A percentile compares a stretch with the other conserved stretches of the same genome.
phyloP scores from a whole-genome alignment of 441 rosid species.

The Aquilaria agallochum region DNA sequence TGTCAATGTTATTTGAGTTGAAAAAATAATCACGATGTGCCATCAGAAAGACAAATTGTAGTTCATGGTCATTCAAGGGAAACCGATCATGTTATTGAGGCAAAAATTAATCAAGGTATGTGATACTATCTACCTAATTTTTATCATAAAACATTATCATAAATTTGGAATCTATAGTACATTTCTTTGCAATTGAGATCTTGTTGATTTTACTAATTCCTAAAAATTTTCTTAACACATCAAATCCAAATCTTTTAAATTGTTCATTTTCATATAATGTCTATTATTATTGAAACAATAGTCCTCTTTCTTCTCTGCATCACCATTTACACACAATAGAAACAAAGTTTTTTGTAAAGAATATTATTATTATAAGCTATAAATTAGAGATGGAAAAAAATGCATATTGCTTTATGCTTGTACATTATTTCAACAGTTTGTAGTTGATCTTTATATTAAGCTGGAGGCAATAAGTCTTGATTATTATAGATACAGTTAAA shows the following conservation, averaged over 20 bases:
- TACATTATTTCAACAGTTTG: background rate
- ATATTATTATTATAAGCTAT: background rate
- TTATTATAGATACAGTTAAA: background rate
- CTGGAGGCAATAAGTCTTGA: background rate
- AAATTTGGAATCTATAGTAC: no score
- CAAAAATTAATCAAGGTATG: background rate
- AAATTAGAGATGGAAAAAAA: background rate
- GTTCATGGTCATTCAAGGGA: background rate
- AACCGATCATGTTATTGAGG: background rate
- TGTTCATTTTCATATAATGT: no score
- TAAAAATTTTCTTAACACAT: no score
- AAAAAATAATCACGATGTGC: background rate
- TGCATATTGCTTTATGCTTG: background rate
- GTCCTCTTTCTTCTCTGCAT: no score
- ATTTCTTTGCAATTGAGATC: no score
- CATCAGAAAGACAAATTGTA: background rate
- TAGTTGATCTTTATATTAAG: background rate
- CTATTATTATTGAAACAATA: no score
- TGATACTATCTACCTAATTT: no score
- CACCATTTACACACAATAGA: no score
- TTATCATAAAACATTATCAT: no score
- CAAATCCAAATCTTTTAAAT: no score
- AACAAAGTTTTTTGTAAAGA: background rate
- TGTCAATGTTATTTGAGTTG: background rate
- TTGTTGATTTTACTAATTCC: no score